A percentile compares a stretch with the other conserved stretches of the same genome.
phyloP scores from a whole-genome alignment of 2,329 filamentous ascomycete species.

The Thermothelomyces thermophilus region DNA sequence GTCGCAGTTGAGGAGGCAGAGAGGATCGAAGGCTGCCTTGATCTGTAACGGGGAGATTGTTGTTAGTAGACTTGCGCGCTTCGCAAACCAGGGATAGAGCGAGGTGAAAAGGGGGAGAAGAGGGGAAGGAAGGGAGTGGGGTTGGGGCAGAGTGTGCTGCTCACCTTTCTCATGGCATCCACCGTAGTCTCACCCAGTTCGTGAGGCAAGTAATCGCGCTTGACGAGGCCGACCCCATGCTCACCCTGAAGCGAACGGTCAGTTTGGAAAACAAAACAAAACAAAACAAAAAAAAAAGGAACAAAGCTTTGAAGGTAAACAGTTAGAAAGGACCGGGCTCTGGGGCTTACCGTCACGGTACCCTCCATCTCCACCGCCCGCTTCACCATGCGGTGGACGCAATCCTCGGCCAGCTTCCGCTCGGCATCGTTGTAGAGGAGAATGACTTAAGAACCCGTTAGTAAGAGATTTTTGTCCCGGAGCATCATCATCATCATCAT shows the following conservation, averaged over 20 bases:
- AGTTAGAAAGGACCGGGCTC: background rate
- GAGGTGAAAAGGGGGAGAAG: background rate
- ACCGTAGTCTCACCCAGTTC: constrained; percentile 70
- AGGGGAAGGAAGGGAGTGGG: background rate
- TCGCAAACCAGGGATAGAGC: background rate
- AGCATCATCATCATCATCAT: background rate
- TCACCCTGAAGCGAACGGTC: constrained; percentile 49
- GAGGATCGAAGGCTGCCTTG: constrained; percentile 73
- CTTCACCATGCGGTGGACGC: constrained; percentile 82
- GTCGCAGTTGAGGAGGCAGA: constrained; percentile 63
- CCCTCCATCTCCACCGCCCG: constrained; percentile 78
- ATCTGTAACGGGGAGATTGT: constrained; percentile 43
- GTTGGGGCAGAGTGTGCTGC: too few relatives aligned
- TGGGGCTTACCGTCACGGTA: constrained; percentile 63
- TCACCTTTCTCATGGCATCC: constrained; percentile 73
- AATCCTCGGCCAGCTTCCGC: constrained; percentile 56
- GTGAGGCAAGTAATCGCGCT: constrained; percentile 74
- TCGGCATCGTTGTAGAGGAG: constrained; percentile 59
- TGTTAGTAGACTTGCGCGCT: too few relatives aligned
- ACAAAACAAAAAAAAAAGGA: too few relatives aligned
- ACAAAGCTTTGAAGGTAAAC: background rate
- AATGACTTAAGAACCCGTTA: constrained; percentile 35
- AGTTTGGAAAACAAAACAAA: background rate
- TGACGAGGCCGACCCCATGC: constrained; percentile 77
- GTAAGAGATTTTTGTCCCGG: background rate